A percentile compares a stretch with the other conserved stretches of the same genome.
phyloP scores from a whole-genome alignment of 768 basidiomycete species.

The Auricularia sp. region DNA sequence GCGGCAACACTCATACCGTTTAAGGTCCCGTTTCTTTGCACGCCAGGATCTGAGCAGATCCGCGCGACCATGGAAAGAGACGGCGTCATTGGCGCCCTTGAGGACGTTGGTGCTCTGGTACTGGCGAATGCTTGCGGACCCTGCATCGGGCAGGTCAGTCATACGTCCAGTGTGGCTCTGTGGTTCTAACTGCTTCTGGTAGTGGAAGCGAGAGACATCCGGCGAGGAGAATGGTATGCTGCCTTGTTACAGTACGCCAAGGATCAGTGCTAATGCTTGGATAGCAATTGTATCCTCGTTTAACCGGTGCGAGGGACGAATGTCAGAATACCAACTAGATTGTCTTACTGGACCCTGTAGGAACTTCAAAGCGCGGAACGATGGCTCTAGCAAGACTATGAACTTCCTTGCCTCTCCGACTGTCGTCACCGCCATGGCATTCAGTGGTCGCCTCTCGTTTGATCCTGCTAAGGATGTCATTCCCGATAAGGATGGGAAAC shows the following conservation, averaged over 20 bases:
- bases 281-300: conserved; percentile 93
- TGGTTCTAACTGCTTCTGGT: conserved; percentile 4
- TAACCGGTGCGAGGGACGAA: conserved; percentile 56
- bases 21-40: conserved; percentile 69
- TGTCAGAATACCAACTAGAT: not conserved
- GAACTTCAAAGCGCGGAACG: conserved; percentile 91
- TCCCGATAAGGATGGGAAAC: conserved; percentile 53
- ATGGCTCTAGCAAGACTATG: conserved; percentile 89
- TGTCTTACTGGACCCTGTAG: conserved; percentile 17
- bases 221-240: conserved; percentile 77
- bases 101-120: conserved; percentile 88
- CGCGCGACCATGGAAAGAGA: conserved; percentile 96
- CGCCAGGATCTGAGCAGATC: conserved; percentile 91
- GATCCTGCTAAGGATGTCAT: conserved; percentile 80
- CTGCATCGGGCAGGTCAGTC: conserved; percentile 83
- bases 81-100: conserved; percentile 65
- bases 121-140: conserved; percentile 98
- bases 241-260: not conserved
- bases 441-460: conserved; percentile 87
- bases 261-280: conserved; percentile 1
- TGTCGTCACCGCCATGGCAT: conserved; percentile 94
- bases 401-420: conserved; percentile 98
- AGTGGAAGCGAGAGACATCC: conserved; percentile 92
- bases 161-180: not conserved
- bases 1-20: no score